phyloP scores from a whole-genome alignment of 345 rosid species.

The Pistacia integerrima region DNA sequence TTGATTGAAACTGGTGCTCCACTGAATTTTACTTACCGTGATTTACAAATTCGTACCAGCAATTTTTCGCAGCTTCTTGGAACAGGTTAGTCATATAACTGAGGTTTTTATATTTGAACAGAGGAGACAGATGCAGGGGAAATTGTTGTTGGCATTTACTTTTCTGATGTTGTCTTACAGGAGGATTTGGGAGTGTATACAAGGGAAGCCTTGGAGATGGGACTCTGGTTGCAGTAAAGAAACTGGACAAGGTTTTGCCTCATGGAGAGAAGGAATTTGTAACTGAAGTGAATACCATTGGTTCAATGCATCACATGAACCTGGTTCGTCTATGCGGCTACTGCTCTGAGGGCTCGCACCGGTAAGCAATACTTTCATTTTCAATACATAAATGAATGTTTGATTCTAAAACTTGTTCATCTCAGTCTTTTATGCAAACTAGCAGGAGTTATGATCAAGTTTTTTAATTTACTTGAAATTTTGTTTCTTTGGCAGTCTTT shows the following conservation, averaged over 20 bases:
- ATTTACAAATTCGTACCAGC: conserved; percentile 62
- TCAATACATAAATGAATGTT: background rate
- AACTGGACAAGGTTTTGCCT: conserved; percentile 61
- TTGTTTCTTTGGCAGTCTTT: conserved; percentile 46
- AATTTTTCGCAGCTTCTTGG: conserved; percentile 81
- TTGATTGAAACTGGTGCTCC: conserved; percentile 68
- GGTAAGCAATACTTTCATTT: conserved; percentile 39
- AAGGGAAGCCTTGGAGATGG: conserved; percentile 62
- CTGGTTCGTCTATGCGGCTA: conserved; percentile 75
- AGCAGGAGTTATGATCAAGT: background rate
- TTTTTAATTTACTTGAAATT: background rate
- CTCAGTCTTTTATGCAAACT: too few relatives aligned
- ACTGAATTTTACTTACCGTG: conserved; percentile 64
- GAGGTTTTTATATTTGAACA: conserved; percentile 1
- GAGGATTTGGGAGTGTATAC: conserved; percentile 83
- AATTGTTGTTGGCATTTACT: background rate
- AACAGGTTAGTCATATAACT: conserved; percentile 47
- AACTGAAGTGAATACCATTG: conserved; percentile 85
- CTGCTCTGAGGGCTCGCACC: conserved; percentile 70
- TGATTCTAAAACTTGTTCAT: too few relatives aligned
- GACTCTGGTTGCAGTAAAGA: conserved; percentile 65
- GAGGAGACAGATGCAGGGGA: conserved; percentile 12
- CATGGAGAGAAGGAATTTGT: conserved; percentile 74
- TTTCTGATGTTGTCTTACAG: conserved; percentile 31
- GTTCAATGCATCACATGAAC: conserved; percentile 88